These are phyloP conservation scores for Heimioporus retisporus DNA, from an alignment of 1,284 basidiomycete species.

Conservation along the genomic window DNA sequence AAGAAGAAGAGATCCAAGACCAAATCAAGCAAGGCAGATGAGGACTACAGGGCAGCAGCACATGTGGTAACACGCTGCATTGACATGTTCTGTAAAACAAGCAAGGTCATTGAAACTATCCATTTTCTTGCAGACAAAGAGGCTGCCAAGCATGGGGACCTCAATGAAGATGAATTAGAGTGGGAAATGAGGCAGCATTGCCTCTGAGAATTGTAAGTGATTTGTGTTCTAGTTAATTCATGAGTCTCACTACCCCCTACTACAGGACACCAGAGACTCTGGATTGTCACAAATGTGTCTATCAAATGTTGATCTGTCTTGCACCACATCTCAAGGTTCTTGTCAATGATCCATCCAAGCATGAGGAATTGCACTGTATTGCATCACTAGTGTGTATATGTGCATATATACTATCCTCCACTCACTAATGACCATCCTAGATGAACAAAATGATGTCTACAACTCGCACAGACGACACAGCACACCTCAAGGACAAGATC, in stretches of 20 bases:
- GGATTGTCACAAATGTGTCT: neutral
- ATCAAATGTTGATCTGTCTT: neutral
- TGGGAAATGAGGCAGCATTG: neutral
- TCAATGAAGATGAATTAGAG: neutral
- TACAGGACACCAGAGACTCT: no score
- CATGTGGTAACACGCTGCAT: neutral
- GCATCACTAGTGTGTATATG: neutral
- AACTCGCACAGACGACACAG: neutral
- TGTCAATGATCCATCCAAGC: neutral
- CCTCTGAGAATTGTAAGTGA: neutral
- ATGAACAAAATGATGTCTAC: neutral
- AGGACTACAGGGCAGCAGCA: neutral
- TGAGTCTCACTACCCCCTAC: no score
- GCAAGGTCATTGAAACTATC: neutral
- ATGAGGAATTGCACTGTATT: neutral
- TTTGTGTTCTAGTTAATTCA: no score
- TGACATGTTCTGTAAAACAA: conserved; percentile 2
- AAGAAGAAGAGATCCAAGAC: no score
- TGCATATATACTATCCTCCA: neutral
- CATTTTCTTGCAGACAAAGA: neutral
- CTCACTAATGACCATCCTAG: neutral
- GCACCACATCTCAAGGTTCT: neutral
- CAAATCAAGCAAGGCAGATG: neutral
- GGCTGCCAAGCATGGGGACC: neutral
- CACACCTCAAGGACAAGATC: conserved; percentile 1